A percentile compares a stretch with the other conserved stretches of the same genome.
Evolutionary conservation across 768 basidiomycete genomes (phyloP).

Genomic region (Mycena vitilis): DNA sequence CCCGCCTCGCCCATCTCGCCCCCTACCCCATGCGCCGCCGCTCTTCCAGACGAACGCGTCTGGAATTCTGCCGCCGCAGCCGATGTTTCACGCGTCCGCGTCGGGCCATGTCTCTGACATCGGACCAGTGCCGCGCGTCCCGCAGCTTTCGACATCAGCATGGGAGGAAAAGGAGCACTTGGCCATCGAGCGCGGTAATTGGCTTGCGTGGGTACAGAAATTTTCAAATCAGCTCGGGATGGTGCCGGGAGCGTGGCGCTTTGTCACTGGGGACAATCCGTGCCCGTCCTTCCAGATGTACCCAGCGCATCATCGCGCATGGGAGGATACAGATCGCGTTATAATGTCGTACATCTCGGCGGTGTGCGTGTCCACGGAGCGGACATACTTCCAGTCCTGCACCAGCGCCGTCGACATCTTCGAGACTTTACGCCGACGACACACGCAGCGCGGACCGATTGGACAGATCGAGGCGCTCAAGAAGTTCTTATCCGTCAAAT

Average conservation of each 20-base stretch:
- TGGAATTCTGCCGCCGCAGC: too few species aligned
- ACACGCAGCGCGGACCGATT: background rate
- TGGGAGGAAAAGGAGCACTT: background rate
- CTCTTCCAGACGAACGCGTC: too few species aligned
- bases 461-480: background rate
- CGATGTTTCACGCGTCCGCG: background rate
- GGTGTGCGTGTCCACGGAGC: background rate
- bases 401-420: background rate
- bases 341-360: background rate
- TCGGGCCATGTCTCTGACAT: too few species aligned
- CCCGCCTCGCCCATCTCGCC: background rate
- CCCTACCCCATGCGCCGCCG: background rate
- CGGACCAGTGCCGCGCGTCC: too few species aligned
- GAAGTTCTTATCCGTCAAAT: background rate
- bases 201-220: background rate
- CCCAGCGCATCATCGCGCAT: conserved; percentile 1
- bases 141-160: background rate
- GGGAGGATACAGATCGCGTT: background rate
- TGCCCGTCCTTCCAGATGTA: background rate
- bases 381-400: background rate
- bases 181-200: background rate
- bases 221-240: background rate
- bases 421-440: background rate
- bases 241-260: background rate
- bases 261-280: background rate